Base-by-base conservation (phyloP, 495 filamentous ascomycete species). In the Penicillium bovifimosum region DNA sequence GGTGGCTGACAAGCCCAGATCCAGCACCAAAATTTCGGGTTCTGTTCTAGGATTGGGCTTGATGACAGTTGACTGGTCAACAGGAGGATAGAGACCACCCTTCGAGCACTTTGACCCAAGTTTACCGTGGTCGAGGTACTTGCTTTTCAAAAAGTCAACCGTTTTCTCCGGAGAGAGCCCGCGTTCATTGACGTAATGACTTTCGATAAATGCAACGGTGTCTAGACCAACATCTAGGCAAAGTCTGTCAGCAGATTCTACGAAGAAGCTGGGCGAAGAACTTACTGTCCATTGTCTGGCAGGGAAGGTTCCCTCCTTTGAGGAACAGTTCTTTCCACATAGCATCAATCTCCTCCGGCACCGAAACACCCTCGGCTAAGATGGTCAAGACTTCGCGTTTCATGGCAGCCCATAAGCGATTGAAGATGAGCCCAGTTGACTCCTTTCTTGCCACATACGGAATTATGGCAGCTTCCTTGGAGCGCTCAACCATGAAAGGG, bases 351-450 rank as follows among this genome's bases (percentile, higher is more conserved):
- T 76, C 73, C 10, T 64, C 62, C 0, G 77, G 75, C 1, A 51
- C 58, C 1, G 62, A 63, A 10, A 80, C 74, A 1, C 72, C 77
- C 26, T 80, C 75, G 1, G 69, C 56, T 2, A 81, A 43, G 8
- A 81, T 68, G 7, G 61, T 65, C 42, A 81, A 51, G 5, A 56
- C 60, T 53, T 80, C 77, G n/a, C 77, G 62, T 57, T 80, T 79
- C 46, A 79, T 68, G 11, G 77, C 77, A 1, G 73, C 76, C 76
- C 76, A 81, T 4, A 81, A 56, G 0, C 78, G 74, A 36, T 78
- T 77, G 61, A 78, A 70, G 10, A 81, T 73, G 47, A 80, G 73
- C 2, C 78, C 77, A 0, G 69, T 76, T 2, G 71, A 74, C 50
- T 80, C 68, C 43, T 65, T 68, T 20, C 60, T 54, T 2, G 75